These are phyloP conservation scores for Colletotrichum trifolii DNA, from an alignment of 2,329 filamentous ascomycete species.

Conservation along the genomic window DNA sequence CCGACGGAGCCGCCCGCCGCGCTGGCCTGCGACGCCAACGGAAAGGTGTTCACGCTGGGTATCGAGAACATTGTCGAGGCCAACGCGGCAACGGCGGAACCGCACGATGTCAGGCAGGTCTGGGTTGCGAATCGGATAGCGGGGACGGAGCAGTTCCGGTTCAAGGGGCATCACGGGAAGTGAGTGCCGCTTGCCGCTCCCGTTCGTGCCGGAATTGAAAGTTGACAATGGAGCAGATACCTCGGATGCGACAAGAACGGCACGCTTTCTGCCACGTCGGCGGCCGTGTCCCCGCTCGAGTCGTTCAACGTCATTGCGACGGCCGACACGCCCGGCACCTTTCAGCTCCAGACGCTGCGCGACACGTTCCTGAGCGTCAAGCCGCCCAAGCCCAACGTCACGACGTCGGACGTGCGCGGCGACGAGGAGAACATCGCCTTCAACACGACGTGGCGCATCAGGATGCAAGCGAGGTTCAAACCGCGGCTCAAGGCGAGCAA, in stretches of 20 bases:
- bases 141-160: constrained; percentile 83
- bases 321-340: constrained; percentile 74
- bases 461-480: constrained; percentile 97
- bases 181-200: constrained; percentile 50
- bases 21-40: constrained; percentile 86
- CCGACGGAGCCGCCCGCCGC: constrained; percentile 79
- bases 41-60: constrained; percentile 83
- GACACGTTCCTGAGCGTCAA: constrained; percentile 77
- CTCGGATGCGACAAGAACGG: constrained; percentile 88
- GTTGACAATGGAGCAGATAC: constrained; percentile 65
- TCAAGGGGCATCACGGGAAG: constrained; percentile 92
- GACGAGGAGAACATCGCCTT: constrained; percentile 77
- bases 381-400: constrained; percentile 60
- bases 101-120: constrained; percentile 94
- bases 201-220: not conserved
- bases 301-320: constrained; percentile 77
- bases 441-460: constrained; percentile 79
- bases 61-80: constrained; percentile 91
- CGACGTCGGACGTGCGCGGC: constrained; percentile 75
- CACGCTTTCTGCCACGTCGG: constrained; percentile 77
- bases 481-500: constrained; percentile 82
- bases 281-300: constrained; percentile 87
- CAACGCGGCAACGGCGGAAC: constrained; percentile 86
- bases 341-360: constrained; percentile 78
- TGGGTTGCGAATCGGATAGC: constrained; percentile 89